Base-by-base conservation (phyloP, 2,329 filamentous ascomycete species). In the Penicillium sp. region DNA sequence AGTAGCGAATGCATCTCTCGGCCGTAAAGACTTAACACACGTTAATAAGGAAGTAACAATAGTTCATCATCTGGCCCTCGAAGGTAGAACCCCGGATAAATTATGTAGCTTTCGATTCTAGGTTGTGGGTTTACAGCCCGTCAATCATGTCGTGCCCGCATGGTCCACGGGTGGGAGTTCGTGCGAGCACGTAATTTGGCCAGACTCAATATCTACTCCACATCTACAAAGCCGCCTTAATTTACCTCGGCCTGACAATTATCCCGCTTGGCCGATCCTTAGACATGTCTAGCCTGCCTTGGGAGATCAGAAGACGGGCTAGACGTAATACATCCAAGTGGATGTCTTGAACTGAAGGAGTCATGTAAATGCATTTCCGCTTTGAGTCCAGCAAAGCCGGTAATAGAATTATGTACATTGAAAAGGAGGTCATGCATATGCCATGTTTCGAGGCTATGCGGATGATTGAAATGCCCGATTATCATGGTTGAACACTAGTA, bases 401-500 rank as follows among this genome's bases (percentile, higher is more conserved):
- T n/a, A 20, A 11, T 31, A 6, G 29, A 15, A 29, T 29, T n/a
- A n/a, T n/a, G n/a, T n/a, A n/a, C n/a, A n/a, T n/a, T n/a, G n/a
- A n/a, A n/a, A n/a, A n/a, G n/a, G n/a, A 23, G 22, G 22, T 11
- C 22, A 23, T 23, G 11, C 22, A 23, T 23, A 27, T 27, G 25
- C 12, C n/a, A 27, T 13, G 12, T 27, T 11, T 6, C 10, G 25
- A 4, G 6, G 25, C 25, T 46, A 52, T 28, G 26, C 37, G 8
- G 45, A 32, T 11, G 40, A 42, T 25, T 52, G 50, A 41, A 64
- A 57, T 30, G 57, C 57, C 30, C 63, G 54, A 41, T 98, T 98
- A 67, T 98, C 92, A 60, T 84, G 79, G 61, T 84, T 83, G 72
- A 98, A 98, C 51, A 98, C 77, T 51, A 92, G 72, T 56, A 94